These are phyloP conservation scores for Pythium rhizo-oryzae DNA, from an alignment of 352 stramenopile genomes.

Conservation along the genomic window DNA sequence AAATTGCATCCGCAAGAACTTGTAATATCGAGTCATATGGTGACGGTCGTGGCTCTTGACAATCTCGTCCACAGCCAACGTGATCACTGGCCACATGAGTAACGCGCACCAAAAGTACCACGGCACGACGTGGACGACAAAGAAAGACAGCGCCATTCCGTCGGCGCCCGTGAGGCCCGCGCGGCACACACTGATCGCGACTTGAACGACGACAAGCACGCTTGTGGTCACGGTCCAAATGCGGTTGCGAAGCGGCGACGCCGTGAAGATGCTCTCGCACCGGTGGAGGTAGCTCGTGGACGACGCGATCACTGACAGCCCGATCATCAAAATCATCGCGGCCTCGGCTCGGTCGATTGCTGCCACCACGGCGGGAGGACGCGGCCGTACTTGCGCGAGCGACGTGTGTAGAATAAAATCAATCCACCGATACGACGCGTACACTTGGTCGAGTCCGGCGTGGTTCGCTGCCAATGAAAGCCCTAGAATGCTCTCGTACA, in stretches of 20 bases:
- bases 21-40: conserved; percentile 81
- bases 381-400: conserved; percentile 48
- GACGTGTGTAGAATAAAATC: conserved; percentile 65
- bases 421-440: conserved; percentile 50
- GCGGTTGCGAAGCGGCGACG: conserved; percentile 72
- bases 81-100: conserved; percentile 63
- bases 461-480: conserved; percentile 58
- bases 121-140: conserved; percentile 52
- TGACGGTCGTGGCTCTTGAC: conserved; percentile 77
- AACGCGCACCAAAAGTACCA: conserved; percentile 58
- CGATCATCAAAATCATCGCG: conserved; percentile 73
- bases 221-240: conserved; percentile 55
- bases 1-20: conserved; percentile 89
- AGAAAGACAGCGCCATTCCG: conserved; percentile 50
- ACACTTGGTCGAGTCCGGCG: conserved; percentile 24
- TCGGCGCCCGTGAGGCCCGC: conserved; percentile 53
- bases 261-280: conserved; percentile 67
- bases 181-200: conserved; percentile 43
- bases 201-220: conserved; percentile 50
- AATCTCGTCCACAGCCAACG: conserved; percentile 63
- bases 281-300: conserved; percentile 79
- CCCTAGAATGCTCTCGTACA: conserved; percentile 74
- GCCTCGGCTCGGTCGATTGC: conserved; percentile 77
- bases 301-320: conserved; percentile 62
- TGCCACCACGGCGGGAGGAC: conserved; percentile 46